These are phyloP conservation scores for Leucosporidium yakuticum DNA, from an alignment of 768 basidiomycete species.

Conservation along the genomic window DNA sequence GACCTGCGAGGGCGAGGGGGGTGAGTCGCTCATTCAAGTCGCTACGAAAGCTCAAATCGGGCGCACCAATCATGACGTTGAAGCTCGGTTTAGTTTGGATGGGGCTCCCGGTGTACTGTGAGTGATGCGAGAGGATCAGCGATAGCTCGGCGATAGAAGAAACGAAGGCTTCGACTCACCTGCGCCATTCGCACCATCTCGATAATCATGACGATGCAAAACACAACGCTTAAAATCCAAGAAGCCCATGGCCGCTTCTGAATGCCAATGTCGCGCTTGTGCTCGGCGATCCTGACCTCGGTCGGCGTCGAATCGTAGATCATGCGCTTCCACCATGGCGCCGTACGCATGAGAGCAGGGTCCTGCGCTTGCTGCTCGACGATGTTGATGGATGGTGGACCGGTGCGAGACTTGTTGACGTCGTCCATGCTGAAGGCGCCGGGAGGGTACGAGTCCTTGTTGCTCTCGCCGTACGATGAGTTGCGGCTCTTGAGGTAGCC, in stretches of 20 bases:
- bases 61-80: slow-evolving; percentile 70
- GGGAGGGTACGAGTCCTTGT: background rate
- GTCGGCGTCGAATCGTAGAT: slow-evolving; percentile 40
- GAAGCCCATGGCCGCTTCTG: slow-evolving; percentile 76
- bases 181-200: slow-evolving; percentile 50
- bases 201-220: slow-evolving; percentile 20
- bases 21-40: background rate
- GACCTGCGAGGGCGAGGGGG: slow-evolving; percentile 46
- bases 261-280: slow-evolving; percentile 73
- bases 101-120: slow-evolving; percentile 69
- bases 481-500: slow-evolving; percentile 12
- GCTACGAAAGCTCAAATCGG: background rate
- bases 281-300: slow-evolving; percentile 78
- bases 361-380: background rate
- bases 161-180: slow-evolving; percentile 48
- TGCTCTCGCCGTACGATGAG: background rate
- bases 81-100: slow-evolving; percentile 78
- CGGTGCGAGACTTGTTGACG: background rate
- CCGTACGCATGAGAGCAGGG: slow-evolving; percentile 2
- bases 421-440: too few species aligned
- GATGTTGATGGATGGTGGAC: background rate
- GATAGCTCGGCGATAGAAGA: background rate
- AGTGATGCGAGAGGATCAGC: slow-evolving; percentile 39
- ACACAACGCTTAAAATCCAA: slow-evolving; percentile 45
- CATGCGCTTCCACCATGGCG: slow-evolving; percentile 25